Evolutionary conservation across 2,329 filamentous ascomycete species (phyloP).

Genomic region (Thelonectria blattea): DNA sequence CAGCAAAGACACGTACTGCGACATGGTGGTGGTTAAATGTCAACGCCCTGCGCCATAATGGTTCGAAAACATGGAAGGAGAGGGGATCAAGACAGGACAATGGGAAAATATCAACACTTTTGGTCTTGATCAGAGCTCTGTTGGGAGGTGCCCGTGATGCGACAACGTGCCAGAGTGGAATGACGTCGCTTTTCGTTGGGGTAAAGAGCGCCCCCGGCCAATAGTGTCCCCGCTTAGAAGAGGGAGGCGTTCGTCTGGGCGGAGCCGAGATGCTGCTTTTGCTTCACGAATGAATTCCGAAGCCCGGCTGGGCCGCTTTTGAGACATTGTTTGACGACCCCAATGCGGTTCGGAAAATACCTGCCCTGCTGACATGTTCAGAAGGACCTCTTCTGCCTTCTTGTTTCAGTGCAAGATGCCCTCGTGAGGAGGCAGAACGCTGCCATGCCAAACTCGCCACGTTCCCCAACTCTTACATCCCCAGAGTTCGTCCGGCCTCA

Average conservation of each 20-base stretch:
- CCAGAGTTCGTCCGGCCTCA: conserved; percentile 3
- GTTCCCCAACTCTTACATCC: conserved; percentile 9
- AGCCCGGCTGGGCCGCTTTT: background rate
- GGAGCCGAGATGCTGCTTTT: conserved; percentile 10
- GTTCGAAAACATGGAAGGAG: background rate
- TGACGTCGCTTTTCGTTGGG: conserved; percentile 42
- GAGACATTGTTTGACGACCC: background rate
- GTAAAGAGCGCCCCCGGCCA: conserved; percentile 25
- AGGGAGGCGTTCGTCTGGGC: conserved; percentile 12
- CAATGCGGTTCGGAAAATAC: background rate
- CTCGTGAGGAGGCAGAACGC: background rate
- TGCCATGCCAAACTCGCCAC: background rate
- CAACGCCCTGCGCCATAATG: conserved; percentile 7
- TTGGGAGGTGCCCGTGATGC: conserved; percentile 35
- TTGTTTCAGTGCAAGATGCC: too few relatives aligned
- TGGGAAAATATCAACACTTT: conserved; percentile 19
- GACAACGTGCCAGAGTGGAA: conserved; percentile 30
- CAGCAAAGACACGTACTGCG: conserved; percentile 35
- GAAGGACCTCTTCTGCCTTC: background rate
- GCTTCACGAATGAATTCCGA: conserved; percentile 1
- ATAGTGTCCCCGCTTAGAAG: conserved; percentile 9
- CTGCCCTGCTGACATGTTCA: background rate
- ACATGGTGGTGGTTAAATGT: conserved; percentile 30
- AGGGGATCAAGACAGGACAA: background rate
- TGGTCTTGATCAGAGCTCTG: conserved; percentile 24